phyloP scores from a whole-genome alignment of 1,284 basidiomycete species.

The Sparassis latifolia region DNA sequence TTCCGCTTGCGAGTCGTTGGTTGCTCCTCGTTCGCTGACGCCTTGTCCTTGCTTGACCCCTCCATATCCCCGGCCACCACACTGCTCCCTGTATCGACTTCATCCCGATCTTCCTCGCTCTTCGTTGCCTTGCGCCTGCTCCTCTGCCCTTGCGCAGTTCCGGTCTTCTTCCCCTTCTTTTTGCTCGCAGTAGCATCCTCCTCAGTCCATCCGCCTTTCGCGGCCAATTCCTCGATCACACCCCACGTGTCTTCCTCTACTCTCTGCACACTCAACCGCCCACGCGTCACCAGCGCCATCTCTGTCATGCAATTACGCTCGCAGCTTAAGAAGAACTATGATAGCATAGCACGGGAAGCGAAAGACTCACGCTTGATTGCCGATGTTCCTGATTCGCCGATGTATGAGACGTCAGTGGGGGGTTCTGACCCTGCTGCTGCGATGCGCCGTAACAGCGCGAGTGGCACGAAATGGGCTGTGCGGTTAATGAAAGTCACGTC shows the following conservation, averaged over 20 bases:
- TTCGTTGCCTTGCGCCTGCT: constrained; percentile 2
- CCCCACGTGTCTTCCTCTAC: constrained; percentile 70
- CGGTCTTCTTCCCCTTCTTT: constrained; percentile 4
- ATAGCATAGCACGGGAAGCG: background rate
- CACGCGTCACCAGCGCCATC: constrained; percentile 82
- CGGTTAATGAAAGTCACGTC: constrained; percentile 71
- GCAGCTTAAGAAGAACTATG: background rate
- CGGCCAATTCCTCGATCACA: constrained; percentile 59
- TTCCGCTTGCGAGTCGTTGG: constrained; percentile 15
- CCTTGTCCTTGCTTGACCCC: background rate
- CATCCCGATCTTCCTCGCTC: constrained; percentile 1
- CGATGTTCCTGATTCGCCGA: constrained; percentile 51
- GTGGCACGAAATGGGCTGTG: constrained; percentile 70
- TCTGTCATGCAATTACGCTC: constrained; percentile 22
- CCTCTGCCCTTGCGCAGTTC: constrained; percentile 1
- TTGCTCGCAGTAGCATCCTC: background rate
- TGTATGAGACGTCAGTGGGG: constrained; percentile 56
- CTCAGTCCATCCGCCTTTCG: constrained; percentile 67
- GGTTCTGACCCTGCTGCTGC: constrained; percentile 31
- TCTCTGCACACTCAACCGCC: constrained; percentile 84
- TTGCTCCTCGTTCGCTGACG: background rate
- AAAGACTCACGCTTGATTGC: constrained; percentile 51
- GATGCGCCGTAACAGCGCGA: constrained; percentile 70
- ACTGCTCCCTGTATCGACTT: background rate
- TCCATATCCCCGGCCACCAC: constrained; percentile 7